Conservation (phyloP, 1,284 basidiomycete genomes). For the Singerocomus rubriflavus region DNA sequence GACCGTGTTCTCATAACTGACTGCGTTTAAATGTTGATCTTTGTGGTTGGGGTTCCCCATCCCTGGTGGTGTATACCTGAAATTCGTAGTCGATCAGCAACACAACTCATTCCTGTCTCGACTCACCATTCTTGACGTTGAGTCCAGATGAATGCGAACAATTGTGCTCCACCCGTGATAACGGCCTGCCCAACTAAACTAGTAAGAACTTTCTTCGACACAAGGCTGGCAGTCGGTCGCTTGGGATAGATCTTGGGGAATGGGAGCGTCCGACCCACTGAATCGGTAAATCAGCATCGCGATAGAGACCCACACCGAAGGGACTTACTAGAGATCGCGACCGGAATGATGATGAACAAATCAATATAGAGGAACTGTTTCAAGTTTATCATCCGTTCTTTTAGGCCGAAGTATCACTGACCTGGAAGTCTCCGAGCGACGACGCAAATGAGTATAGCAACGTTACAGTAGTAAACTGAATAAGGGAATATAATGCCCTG, state of each 20-base stretch:
- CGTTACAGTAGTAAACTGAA: constrained; percentile 88
- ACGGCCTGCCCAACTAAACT: constrained; percentile 93
- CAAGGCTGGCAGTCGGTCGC: constrained; percentile 92
- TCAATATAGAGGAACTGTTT: constrained; percentile 94
- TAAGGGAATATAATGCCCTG: constrained; percentile 88
- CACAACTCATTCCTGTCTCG: background rate
- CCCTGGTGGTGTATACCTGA: constrained; percentile 63
- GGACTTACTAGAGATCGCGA: constrained; percentile 87
- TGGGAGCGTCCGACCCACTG: constrained; percentile 93
- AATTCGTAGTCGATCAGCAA: constrained; percentile 3
- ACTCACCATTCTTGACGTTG: constrained; percentile 76
- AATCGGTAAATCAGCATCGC: constrained; percentile 14
- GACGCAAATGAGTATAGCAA: constrained; percentile 95
- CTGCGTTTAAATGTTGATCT: constrained; percentile 81
- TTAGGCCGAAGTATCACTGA: constrained; percentile 32
- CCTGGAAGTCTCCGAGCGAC: constrained; percentile 95
- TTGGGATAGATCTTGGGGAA: constrained; percentile 86
- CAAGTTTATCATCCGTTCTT: constrained; percentile 8
- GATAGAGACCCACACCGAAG: background rate
- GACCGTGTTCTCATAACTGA: constrained; percentile 91
- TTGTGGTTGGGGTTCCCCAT: constrained; percentile 50
- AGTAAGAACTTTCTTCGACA: constrained; percentile 93
- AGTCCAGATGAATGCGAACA: constrained; percentile 90
- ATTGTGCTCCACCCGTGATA: constrained; percentile 82
- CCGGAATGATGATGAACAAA: constrained; percentile 94